Percentiles rank a stretch among this genome's conserved stretches.
Evolutionary conservation across 345 rosid genomes (phyloP).

Genomic region (Syzygium oleosum): DNA sequence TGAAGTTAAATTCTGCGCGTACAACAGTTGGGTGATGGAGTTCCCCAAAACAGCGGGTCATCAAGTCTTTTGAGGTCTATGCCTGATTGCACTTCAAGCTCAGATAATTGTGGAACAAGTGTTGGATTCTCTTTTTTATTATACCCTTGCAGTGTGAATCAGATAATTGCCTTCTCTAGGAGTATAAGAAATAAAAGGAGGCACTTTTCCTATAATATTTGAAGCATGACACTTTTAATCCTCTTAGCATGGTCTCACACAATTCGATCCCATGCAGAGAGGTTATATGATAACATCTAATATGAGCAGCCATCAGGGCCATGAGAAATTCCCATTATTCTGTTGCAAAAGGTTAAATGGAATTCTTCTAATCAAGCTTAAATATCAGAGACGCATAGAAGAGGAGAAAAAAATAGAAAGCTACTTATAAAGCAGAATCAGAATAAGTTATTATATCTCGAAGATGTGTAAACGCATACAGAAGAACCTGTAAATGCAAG

Average conservation of each 20-base stretch:
- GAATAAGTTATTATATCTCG: background rate
- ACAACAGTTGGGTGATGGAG: conserved; percentile 19
- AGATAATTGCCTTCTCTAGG: background rate
- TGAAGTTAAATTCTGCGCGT: conserved; percentile 9
- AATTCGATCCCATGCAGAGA: background rate
- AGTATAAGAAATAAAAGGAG: no score
- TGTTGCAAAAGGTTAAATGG: background rate
- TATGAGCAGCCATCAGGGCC: background rate
- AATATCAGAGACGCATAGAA: background rate
- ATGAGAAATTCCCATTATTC: background rate
- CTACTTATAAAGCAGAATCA: background rate
- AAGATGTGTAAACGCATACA: background rate
- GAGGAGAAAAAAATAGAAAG: background rate
- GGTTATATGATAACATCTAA: background rate
- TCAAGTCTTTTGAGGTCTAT: background rate
- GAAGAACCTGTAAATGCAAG: background rate
- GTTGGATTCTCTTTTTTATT: background rate
- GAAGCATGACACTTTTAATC: background rate
- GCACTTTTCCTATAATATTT: background rate
- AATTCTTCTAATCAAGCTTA: background rate
- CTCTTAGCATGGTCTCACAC: background rate
- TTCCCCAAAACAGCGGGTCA: conserved; percentile 1
- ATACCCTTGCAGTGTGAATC: background rate
- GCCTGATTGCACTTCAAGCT: background rate
- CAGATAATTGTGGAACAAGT: background rate